These are phyloP conservation scores for Escovopsis sp. DNA, from an alignment of 2,329 filamentous ascomycete species.

Conservation along the genomic window DNA sequence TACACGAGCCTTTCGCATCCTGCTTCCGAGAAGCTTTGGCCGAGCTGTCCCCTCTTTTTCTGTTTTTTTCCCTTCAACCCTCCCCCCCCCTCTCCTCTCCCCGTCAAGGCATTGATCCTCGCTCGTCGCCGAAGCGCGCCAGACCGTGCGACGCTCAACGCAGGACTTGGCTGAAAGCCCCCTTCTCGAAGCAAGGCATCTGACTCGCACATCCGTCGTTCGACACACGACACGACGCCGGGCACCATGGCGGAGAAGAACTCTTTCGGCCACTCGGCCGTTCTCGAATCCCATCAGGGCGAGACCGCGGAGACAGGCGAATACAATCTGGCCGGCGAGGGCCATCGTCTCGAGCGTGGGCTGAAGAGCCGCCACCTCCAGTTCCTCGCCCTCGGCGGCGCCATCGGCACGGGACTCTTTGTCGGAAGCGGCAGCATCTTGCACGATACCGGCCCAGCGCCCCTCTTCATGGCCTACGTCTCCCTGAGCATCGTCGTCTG, in stretches of 20 bases:
- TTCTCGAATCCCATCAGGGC: background rate
- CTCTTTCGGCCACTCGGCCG: background rate
- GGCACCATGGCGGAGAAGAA: background rate
- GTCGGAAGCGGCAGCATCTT: conserved; percentile 44
- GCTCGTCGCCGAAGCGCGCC: too few species aligned
- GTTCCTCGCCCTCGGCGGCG: conserved; percentile 40
- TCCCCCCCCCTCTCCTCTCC: too few species aligned
- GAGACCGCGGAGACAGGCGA: conserved; percentile 11
- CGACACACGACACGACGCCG: too few species aligned
- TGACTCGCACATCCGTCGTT: too few species aligned
- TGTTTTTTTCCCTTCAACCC: too few species aligned
- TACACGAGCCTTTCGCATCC: too few species aligned
- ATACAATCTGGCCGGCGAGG: conserved; percentile 20
- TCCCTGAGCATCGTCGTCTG: conserved; percentile 39
- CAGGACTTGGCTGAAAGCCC: too few species aligned
- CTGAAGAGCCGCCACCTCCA: conserved; percentile 46
- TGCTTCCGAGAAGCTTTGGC: too few species aligned
- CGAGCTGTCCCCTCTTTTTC: too few species aligned
- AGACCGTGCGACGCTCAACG: too few species aligned
- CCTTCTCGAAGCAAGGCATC: too few species aligned
- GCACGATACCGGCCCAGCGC: conserved; percentile 42
- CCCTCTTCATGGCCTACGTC: conserved; percentile 54
- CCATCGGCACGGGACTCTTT: conserved; percentile 50
- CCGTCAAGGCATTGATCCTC: too few species aligned
- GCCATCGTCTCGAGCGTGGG: conserved; percentile 36